Conservation (phyloP, 2,329 filamentous ascomycete species). For the Diplocarpon mali region DNA sequence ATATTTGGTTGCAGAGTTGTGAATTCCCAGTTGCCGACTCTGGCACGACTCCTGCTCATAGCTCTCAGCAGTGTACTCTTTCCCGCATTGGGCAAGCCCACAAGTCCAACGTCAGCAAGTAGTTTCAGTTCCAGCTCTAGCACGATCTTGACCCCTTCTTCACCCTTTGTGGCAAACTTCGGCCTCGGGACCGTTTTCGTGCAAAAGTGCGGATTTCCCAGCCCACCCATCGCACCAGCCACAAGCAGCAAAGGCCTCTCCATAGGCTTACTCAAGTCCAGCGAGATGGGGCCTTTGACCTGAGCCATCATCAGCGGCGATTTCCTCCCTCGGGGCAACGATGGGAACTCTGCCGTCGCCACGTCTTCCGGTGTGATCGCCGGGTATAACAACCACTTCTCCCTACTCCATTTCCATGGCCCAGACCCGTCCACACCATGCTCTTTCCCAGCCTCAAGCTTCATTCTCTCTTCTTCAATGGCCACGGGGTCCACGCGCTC, state of each 20-base stretch:
- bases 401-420: constrained; percentile 36
- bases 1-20: constrained; percentile 93
- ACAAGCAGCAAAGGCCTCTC: constrained; percentile 75
- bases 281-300: constrained; percentile 58
- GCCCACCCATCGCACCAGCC: constrained; percentile 75
- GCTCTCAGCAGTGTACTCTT: constrained; percentile 88
- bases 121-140: constrained; percentile 89
- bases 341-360: constrained; percentile 45
- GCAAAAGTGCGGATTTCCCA: constrained; percentile 90
- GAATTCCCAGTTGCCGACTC: constrained; percentile 92
- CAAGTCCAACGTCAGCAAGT: constrained; percentile 86
- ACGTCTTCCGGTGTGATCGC: constrained; percentile 65
- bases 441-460: constrained; percentile 30
- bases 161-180: constrained; percentile 80
- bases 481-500: constrained; percentile 65
- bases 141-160: constrained; percentile 64
- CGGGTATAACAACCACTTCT: constrained; percentile 82
- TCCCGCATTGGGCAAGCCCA: constrained; percentile 90
- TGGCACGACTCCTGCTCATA: constrained; percentile 76
- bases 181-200: constrained; percentile 65
- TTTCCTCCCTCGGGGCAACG: constrained; percentile 42
- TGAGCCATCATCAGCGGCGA: constrained; percentile 46
- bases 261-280: constrained; percentile 68
- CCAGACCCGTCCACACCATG: constrained; percentile 22
- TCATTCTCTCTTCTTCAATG: constrained; percentile 45